Base-by-base conservation (phyloP, 331 rosid genomes). In the Quercus tomentella region DNA sequence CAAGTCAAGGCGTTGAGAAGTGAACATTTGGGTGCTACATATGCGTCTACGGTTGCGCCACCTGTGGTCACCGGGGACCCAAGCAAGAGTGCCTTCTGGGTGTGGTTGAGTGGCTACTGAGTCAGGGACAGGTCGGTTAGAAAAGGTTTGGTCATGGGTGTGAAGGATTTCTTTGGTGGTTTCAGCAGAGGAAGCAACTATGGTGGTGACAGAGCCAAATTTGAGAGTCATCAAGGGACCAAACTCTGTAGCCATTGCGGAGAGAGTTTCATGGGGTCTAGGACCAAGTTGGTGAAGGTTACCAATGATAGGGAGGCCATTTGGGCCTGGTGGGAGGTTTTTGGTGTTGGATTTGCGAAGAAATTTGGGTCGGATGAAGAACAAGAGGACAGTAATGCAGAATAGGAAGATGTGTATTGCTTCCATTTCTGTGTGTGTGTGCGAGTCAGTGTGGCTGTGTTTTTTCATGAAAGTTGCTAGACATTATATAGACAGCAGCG, bases 31-130 rank as follows among this genome's bases (percentile, higher is more conserved):
- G 0, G 89, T 86, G 49, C 56, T 84, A 76, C 94, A 90, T 23
- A 90, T 28, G 2, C 92, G 92, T 6, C 91, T 77, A 49, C 92
- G 92, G 85, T 72, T 84, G 45, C 89, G 88, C 94, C 94, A 88
- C 28, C 78, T 73, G 25, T 31, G n/a, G 78, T 87, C 82, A 1
- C 62, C 92, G 2, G 89, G 87, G 23, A 87, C 87, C 94, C 94
- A 90, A 1, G 89, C 91, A 1, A 90, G 84, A n/a, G 92, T 88
- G 81, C 83, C 89, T 4, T 35, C 55, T 25, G 83, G 78, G 82
- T 90, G 79, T 9, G 92, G 92, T 73, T 88, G 94, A 1, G 90
- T 70, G 1, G 85, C 69, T 0, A 88, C 87, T 2, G 88, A 79
- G 70, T 86, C 94, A 0, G 87, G 91, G 73, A 88, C 60, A 4